Conservation (phyloP, 2,329 filamentous ascomycete species). For the Cladophialophora carrionii region DNA sequence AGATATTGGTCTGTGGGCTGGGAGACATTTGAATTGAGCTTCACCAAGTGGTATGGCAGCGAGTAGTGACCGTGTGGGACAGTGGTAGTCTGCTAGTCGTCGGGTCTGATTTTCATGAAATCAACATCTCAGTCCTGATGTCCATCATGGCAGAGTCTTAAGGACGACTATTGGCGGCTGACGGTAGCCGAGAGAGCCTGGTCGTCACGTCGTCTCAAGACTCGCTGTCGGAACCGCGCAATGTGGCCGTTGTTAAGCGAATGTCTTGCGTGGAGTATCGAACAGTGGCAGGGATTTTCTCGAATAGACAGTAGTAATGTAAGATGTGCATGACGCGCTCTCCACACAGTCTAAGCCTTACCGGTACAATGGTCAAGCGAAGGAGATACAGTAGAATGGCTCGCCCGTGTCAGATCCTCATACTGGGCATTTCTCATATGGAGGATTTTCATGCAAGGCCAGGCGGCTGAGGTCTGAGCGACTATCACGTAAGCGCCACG, state of each 20-base stretch:
- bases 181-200: background rate
- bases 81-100: background rate
- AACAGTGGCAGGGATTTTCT: background rate
- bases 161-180: background rate
- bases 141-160: background rate
- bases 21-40: slow-evolving; percentile 12
- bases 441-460: background rate
- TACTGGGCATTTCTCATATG: background rate
- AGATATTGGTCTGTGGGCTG: slow-evolving; percentile 17
- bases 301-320: background rate
- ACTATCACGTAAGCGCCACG: background rate
- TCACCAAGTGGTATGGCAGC: background rate
- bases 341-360: background rate
- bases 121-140: background rate
- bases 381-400: background rate
- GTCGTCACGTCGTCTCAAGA: background rate
- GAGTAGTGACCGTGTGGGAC: background rate
- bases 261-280: background rate
- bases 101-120: background rate
- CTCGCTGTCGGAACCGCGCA: background rate
- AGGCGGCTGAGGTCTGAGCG: background rate
- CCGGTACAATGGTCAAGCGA: background rate
- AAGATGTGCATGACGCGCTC: background rate
- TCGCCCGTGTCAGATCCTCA: background rate
- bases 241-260: background rate